Conservation (phyloP, 2,329 filamentous ascomycete species). For the Neophaeococcomyces aloes region DNA sequence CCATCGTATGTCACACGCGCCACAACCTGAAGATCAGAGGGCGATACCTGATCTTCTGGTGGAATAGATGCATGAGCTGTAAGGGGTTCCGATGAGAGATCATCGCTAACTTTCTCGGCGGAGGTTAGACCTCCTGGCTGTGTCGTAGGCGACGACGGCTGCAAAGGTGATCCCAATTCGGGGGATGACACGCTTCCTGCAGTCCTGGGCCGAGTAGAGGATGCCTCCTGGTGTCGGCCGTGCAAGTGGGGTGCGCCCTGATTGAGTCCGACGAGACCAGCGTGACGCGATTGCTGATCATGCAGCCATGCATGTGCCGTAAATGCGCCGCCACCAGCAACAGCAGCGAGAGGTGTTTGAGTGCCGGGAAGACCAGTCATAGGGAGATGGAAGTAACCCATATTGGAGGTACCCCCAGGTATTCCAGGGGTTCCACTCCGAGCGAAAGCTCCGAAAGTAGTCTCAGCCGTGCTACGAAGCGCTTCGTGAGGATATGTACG, state of each 20-base stretch:
- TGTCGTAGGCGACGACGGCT: constrained; percentile 13
- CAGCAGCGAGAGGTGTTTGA: constrained; percentile 38
- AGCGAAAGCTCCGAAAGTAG: constrained; percentile 33
- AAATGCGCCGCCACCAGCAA: constrained; percentile 34
- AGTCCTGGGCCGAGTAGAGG: constrained; percentile 33
- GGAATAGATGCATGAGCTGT: constrained; percentile 24
- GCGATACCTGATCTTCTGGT: constrained; percentile 54
- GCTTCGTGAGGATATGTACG: background rate
- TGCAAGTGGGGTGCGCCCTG: constrained; percentile 16
- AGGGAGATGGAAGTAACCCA: constrained; percentile 39
- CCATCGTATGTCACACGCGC: constrained; percentile 84
- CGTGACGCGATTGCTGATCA: constrained; percentile 4
- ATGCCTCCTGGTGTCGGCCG: constrained; percentile 28
- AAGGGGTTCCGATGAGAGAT: constrained; percentile 3
- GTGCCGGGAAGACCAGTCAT: constrained; percentile 39
- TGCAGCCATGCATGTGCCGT: constrained; percentile 29
- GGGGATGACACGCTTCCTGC: constrained; percentile 23
- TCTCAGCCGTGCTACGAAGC: constrained; percentile 19
- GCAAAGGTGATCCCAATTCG: constrained; percentile 13
- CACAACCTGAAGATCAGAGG: constrained; percentile 85
- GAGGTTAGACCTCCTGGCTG: constrained; percentile 7
- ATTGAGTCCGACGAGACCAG: background rate
- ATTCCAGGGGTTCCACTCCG: constrained; percentile 38
- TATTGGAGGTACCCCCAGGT: constrained; percentile 39
- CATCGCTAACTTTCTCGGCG: constrained; percentile 8